Conservation (phyloP, 257 asterid species). For the Datura wrightii region DNA sequence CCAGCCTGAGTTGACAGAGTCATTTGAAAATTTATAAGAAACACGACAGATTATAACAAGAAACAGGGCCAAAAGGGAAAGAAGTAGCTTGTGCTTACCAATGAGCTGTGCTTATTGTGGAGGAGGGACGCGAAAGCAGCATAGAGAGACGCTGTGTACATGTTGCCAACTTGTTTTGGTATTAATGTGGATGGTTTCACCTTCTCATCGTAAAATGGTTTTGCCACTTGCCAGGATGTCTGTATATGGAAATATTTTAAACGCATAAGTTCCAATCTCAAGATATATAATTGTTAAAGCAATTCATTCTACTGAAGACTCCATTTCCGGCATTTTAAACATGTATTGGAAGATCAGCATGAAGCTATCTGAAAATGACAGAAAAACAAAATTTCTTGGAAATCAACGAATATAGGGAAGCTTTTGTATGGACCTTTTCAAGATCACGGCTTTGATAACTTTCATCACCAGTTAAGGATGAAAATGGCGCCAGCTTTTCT, state of each 20-base stretch:
- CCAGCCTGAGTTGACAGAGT: slow-evolving; percentile 61
- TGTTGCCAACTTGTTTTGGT: slow-evolving; percentile 98
- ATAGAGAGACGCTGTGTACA: slow-evolving; percentile 97
- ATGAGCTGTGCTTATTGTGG: slow-evolving; percentile 70
- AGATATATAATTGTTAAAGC: background rate
- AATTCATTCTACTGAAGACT: background rate
- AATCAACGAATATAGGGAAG: background rate
- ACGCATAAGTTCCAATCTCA: background rate
- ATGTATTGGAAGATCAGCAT: background rate
- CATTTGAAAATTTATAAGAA: background rate
- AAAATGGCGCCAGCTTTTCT: slow-evolving; percentile 76
- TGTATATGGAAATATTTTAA: slow-evolving; percentile 37
- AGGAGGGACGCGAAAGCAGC: slow-evolving; percentile 96
- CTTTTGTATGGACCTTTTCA: slow-evolving; percentile 67
- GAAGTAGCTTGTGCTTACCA: slow-evolving; percentile 57
- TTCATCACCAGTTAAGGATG: slow-evolving; percentile 74
- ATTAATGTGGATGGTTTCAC: slow-evolving; percentile 90
- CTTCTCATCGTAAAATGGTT: slow-evolving; percentile 76
- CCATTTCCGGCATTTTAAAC: background rate
- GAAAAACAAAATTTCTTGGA: background rate
- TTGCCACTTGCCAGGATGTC: slow-evolving; percentile 95
- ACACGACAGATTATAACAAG: background rate
- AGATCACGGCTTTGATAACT: slow-evolving; percentile 98
- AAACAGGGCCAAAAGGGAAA: background rate
- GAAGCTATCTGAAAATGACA: background rate